A percentile compares a stretch with the other conserved stretches of the same genome.
Evolutionary conservation across 495 filamentous ascomycete genomes (phyloP).

Genomic region (Sordaria brevicollis): DNA sequence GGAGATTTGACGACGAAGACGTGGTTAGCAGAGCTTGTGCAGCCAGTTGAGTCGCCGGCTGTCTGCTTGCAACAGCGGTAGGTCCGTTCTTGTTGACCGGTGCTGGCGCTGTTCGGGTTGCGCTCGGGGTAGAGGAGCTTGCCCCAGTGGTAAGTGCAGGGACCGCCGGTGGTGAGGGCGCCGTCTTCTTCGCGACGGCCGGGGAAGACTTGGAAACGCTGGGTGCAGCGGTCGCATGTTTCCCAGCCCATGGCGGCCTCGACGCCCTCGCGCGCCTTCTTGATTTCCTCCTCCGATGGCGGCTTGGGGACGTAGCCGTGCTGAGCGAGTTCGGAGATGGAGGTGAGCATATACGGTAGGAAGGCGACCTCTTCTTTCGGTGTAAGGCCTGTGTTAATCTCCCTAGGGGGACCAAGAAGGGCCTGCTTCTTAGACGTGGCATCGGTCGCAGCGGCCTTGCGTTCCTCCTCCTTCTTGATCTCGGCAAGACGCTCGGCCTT

Average conservation of each 20-base stretch:
- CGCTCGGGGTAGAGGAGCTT: constrained; percentile 44
- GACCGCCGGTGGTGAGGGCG: constrained; percentile 61
- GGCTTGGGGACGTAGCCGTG: constrained; percentile 63
- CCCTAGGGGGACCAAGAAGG: constrained; percentile 23
- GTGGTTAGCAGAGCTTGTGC: constrained; percentile 56
- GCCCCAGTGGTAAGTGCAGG: constrained; percentile 69
- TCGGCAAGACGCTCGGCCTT: constrained; percentile 29
- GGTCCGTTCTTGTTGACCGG: constrained; percentile 37
- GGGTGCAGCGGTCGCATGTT: constrained; percentile 74
- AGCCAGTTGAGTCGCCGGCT: constrained; percentile 61
- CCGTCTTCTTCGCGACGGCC: constrained; percentile 75
- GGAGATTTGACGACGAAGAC: constrained; percentile 77
- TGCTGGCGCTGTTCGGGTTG: constrained; percentile 27
- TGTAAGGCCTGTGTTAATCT: constrained; percentile 57
- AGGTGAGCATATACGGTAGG: constrained; percentile 46
- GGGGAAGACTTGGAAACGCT: constrained; percentile 86
- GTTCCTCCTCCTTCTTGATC: constrained; percentile 19
- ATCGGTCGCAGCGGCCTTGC: constrained; percentile 6
- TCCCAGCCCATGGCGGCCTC: constrained; percentile 65
- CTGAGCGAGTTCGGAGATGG: constrained; percentile 47
- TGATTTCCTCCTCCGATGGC: constrained; percentile 42
- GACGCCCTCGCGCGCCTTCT: constrained; percentile 51
- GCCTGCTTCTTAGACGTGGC: constrained; percentile 9
- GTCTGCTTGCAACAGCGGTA: constrained; percentile 70
- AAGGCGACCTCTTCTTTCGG: constrained; percentile 57